Evolutionary conservation across 768 basidiomycete genomes (phyloP), one percentile per base, ranked within the genome.

Genomic region (Naganishia friedmannii): DNA sequence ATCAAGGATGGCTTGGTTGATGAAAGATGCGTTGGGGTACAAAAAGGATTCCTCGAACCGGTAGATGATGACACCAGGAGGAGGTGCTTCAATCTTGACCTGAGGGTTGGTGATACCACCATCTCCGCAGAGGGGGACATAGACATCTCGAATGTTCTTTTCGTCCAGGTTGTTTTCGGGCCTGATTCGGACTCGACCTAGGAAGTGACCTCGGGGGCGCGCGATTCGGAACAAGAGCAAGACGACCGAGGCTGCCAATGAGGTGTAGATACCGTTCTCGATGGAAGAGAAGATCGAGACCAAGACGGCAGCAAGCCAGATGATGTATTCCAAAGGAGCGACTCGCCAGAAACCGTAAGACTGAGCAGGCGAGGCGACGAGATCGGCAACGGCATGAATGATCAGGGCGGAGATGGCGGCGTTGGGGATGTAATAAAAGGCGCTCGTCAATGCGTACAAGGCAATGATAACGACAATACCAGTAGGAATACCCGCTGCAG

Each of bases 331-430:
- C 60, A 97, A 82, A 0, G 96, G 96, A 0, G 90, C 91, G 28
- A 95, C 88, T 32, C 91, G 87, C 96, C 96, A 99, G 85, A 88
- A 99, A 2, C 86, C 85, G 82, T 89, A 97, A 19, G 90, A 88
- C 81, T 91, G 83, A 55, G 85, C 81, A 0, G 94, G 96, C 0
- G 89, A 87, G 19, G 93, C 90, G 65, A 99, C 89, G 60, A 99
- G 77, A 73, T 85, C 84, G 34, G 80, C 80, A 21, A 94, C 92
- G 46, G 92, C 92, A 77, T 95, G 93, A 74, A 97, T 95, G 78
- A 98, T 95, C 73, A 97, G 86, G 37, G 94, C 95, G 13, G 92
- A 89, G n/a, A 98, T 86, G 31, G 85, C 75, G 21, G 83, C 83
- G 68, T 78, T 82, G 34, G 82, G 83, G 63, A 84, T 83, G 70